A percentile compares a stretch with the other conserved stretches of the same genome.
phyloP scores from a whole-genome alignment of 2,329 filamentous ascomycete species.

The Talaromyces sp. region DNA sequence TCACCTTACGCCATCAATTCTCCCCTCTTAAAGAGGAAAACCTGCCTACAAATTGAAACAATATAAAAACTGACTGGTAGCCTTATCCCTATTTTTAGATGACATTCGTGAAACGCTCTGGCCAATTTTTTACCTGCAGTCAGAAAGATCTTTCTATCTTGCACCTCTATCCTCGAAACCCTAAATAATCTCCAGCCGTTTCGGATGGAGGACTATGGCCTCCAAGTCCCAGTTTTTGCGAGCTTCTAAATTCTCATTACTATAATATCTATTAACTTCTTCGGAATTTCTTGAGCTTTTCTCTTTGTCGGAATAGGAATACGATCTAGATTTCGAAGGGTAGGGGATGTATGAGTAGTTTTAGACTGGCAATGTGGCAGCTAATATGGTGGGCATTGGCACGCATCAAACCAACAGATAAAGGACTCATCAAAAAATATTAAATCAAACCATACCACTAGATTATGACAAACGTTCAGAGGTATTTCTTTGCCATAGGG shows the following conservation, averaged over 20 bases:
- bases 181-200: background rate
- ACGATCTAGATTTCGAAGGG: background rate
- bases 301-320: background rate
- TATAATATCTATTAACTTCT: too few relatives aligned
- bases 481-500: background rate
- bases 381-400: background rate
- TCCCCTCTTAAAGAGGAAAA: background rate
- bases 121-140: background rate
- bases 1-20: background rate
- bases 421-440: background rate
- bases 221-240: background rate
- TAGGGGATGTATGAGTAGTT: background rate
- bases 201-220: too few relatives aligned
- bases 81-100: background rate
- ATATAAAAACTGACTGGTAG: background rate
- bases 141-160: background rate
- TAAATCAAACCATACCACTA: too few relatives aligned
- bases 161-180: background rate
- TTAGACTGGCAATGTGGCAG: background rate
- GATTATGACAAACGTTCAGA: background rate
- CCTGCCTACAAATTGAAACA: background rate
- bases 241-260: background rate
- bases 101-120: background rate
- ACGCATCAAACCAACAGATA: background rate
- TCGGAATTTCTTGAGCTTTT: too few relatives aligned